A percentile compares a stretch with the other conserved stretches of the same genome.
These are phyloP conservation scores for Mortierella hygrophila DNA, from an alignment of 192 early-diverging fungal species.

Conservation along the genomic window DNA sequence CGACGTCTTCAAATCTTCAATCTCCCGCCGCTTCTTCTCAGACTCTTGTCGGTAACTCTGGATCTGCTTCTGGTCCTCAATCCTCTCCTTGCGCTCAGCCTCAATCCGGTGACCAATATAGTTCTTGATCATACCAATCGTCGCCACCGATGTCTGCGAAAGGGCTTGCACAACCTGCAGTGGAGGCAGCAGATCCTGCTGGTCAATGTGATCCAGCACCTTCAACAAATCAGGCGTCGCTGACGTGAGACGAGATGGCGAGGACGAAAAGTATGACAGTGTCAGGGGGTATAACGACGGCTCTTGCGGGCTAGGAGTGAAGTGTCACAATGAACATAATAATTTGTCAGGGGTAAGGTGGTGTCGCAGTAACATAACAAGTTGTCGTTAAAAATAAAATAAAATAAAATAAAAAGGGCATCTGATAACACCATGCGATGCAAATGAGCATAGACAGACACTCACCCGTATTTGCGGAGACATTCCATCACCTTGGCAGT, in stretches of 20 bases:
- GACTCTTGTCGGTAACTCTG: conserved; percentile 86
- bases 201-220: conserved; percentile 88
- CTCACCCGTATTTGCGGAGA: conserved; percentile 72
- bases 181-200: conserved; percentile 86
- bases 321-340: neutral
- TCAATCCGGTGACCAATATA: conserved; percentile 87
- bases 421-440: too few species aligned
- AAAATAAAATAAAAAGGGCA: neutral
- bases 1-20: conserved; percentile 84
- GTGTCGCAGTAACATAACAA: neutral
- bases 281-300: conserved; percentile 78
- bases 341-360: neutral
- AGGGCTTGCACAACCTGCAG: conserved; percentile 92
- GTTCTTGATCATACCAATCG: conserved; percentile 87
- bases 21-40: conserved; percentile 77
- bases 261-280: conserved; percentile 80
- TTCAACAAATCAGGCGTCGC: conserved; percentile 71
- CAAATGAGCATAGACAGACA: neutral
- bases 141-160: conserved; percentile 81
- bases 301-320: conserved; percentile 63
- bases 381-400: neutral
- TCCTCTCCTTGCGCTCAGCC: conserved; percentile 73
- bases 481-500: conserved; percentile 73
- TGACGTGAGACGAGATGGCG: conserved; percentile 67
- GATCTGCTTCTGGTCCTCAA: conserved; percentile 79